Evolutionary conservation across 306 rosid genomes (phyloP), one percentile per base, ranked within the genome.

Genomic region (Hippophae gyantsensis): DNA sequence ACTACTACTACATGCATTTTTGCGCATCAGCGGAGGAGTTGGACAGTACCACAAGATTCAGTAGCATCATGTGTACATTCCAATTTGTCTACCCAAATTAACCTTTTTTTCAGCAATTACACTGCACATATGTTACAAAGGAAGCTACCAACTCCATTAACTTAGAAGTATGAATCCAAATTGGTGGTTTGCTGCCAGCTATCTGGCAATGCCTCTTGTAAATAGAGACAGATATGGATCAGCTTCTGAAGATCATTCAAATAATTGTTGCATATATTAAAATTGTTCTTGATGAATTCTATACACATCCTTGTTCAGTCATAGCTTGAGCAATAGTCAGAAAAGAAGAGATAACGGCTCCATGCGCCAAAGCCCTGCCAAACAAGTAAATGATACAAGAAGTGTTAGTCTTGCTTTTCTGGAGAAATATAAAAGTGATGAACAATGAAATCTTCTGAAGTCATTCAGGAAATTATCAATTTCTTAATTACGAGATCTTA

Each of bases 241-340:
- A 71, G 55, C 62, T 62, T 54, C 9, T 63, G 65, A 73, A 64
- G 46, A 64, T 43, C 75, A 57, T 64, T 40, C 13, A 27, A 54
- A 55, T 38, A 54, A 57, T 40, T 61, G 49, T 43, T 32, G 38
- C 38, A 32, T 32, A 70, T 64, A 60, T 32, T 13, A 48, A 46
- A 6, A 49, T 49, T 48, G 40, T 50, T 46, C 11, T 1, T 38
- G 3, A 6, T 26, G 23, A 53, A 56, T 66, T 72, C 82, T 81
- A 90, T 77, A 85, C 89, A 78, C 94, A 90, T 48, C 97, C 97
- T 79, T 90, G 97, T 68, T 84, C 97, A 9, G 86, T 87, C 97
- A 90, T 90, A 58, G 97, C 97, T 79, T 90, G 97, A 55, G 95
- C 97, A 68, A 90, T 72, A 42, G 89, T 87, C 71, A 90, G 78